Base-by-base conservation (phyloP, 495 filamentous ascomycete genomes). In the Podospora tetraspora region DNA sequence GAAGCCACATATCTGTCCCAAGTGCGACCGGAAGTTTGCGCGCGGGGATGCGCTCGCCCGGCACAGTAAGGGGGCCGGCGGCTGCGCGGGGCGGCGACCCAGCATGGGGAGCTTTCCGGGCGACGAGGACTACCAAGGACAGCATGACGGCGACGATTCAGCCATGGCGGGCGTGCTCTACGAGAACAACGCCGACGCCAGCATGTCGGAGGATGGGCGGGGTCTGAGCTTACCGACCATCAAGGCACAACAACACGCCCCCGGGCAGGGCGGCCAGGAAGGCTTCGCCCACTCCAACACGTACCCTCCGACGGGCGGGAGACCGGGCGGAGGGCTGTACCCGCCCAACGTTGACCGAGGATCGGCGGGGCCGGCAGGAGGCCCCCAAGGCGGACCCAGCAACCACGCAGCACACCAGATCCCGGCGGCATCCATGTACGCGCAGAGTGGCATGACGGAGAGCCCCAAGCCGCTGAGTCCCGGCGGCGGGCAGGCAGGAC, bases 61-160 rank as follows among this genome's bases (percentile, higher is more conserved):
- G 60, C 95, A 99, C 76, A 95, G 91, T 73, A 97, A 98, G 78
- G 95, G 96, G 23, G 92, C 94, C 70, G 95, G 94, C 30, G 95
- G 95, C 32, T 99, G 95, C 76, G 95, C 96, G 24, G 95, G 95
- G 59, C 86, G 95, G 60, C 83, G 95, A 67, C 86, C 91, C 25
- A 98, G 92, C 74, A 90, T 94, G 85, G 91, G 91, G 25, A 90
- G 92, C 76, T 95, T 93, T 75, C 89, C 85, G 5, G 87, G 88
- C 16, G 93, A 96, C 59, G 94, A 94, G 59, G 90, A 93, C 62
- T 86, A 86, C 29, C 61, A 84, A 85, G 43, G 83, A 79, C 1
- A 78, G 79, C 63, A 77, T 71, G 90, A 90, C 37, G 84, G 80
- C n/a, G 85, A 88, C 56, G 89, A 91, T 19, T 90, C 92, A 56